Evolutionary conservation across 2,329 filamentous ascomycete genomes (phyloP), one percentile per base, ranked within the genome.

Genomic region (Verticillium isaacii): DNA sequence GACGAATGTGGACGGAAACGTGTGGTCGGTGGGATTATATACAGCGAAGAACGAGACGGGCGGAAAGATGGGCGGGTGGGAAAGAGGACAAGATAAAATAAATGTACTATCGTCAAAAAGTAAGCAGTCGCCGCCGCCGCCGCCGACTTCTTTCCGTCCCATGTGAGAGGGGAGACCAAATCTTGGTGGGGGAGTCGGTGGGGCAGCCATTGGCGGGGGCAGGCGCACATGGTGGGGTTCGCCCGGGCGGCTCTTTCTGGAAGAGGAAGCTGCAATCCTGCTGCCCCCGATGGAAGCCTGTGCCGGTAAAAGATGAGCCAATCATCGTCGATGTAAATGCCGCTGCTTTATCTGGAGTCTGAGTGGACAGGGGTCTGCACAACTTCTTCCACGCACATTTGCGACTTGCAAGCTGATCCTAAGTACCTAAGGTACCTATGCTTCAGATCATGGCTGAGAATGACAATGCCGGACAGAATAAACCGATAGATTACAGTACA

Each of bases 181-280:
- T 52, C 45, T 52, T 52, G 45, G 45, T 52, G 45, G 45, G 45
- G 45, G 45, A 52, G 19, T 9, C 9, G n/a, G 45, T 52, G 45
- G 45, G 45, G n/a, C 45, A 23, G 17, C 8, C 8, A 23, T 25
- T 52, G 45, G n/a, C 45, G 45, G 45, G 45, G 45, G 45, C 19
- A 52, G 19, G 45, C 8, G 45, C 45, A 25, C 15, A n/a, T 11
- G 19, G 45, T 50, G 45, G n/a, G 25, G 32, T n/a, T 23, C 19
- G 12, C 19, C 57, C 36, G 34, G 29, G 34, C 19, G n/a, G 19
- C 7, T 57, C 34, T 32, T 39, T 9, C 57, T 58, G 37, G 23
- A 58, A 32, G 37, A 58, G 57, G 57, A 58, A 58, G 57, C 57
- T 58, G 45, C 45, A 4, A 25, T 52, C n/a, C 6, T n/a, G 12